phyloP scores from a whole-genome alignment of 2,329 filamentous ascomycete species.

The Mollisia scopiformis region DNA sequence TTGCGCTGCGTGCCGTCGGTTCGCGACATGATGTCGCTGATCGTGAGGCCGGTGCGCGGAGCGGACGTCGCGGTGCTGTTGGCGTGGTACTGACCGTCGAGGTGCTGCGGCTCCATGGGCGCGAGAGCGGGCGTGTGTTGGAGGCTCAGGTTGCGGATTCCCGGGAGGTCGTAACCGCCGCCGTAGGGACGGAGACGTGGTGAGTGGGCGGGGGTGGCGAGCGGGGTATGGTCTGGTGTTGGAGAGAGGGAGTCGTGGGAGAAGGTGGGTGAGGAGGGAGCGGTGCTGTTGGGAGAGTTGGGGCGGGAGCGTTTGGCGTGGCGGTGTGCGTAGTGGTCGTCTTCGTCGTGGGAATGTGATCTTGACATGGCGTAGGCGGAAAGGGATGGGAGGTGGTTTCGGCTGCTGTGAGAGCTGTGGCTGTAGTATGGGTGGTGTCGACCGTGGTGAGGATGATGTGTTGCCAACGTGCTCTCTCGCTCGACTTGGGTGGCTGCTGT shows the following conservation, averaged over 20 bases:
- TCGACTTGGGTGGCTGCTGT: slow-evolving; percentile 65
- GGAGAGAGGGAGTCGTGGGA: slow-evolving; percentile 95
- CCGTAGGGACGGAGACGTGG: slow-evolving; percentile 79
- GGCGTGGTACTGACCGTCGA: slow-evolving; percentile 40
- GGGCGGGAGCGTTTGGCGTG: slow-evolving; percentile 87
- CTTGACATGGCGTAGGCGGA: slow-evolving; percentile 94
- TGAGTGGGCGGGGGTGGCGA: slow-evolving; percentile 93
- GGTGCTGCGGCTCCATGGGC: slow-evolving; percentile 61
- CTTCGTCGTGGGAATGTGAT: slow-evolving; percentile 79
- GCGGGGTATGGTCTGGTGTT: slow-evolving; percentile 97
- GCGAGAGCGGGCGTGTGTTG: slow-evolving; percentile 68
- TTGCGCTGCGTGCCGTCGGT: slow-evolving; percentile 88
- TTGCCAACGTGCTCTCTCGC: slow-evolving; percentile 49
- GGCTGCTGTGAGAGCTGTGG: slow-evolving; percentile 48
- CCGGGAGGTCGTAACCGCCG: slow-evolving; percentile 79
- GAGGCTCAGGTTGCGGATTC: slow-evolving; percentile 74
- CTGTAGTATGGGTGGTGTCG: slow-evolving; percentile 59
- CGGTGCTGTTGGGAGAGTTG: slow-evolving; percentile 92
- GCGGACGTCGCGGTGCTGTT: slow-evolving; percentile 39
- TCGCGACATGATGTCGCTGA: slow-evolving; percentile 91
- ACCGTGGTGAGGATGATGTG: slow-evolving; percentile 40
- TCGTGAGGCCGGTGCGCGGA: slow-evolving; percentile 71
- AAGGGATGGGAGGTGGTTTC: slow-evolving; percentile 52
- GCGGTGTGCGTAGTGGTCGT: slow-evolving; percentile 76
- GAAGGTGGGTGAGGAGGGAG: slow-evolving; percentile 93